Base-by-base conservation (phyloP, 805 yeast species). In the Wickerhamiella hasegawae region DNA sequence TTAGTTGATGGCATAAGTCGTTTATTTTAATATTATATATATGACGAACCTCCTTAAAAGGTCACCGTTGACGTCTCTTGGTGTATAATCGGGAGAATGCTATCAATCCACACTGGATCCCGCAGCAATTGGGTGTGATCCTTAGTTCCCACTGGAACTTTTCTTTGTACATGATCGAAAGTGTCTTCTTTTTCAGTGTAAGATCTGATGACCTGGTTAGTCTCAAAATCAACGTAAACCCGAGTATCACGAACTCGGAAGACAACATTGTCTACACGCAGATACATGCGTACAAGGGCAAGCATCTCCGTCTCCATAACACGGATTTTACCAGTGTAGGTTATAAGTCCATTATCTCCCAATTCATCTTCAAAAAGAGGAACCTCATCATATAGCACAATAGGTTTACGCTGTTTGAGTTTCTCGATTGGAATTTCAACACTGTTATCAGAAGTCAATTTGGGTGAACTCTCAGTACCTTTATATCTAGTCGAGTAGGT, bases 301-400 rank as follows among this genome's bases (percentile, higher is more conserved):
- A 90, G 58, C 44, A 90, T 52, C 40, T 94, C 70, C 34, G 75
- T 69, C 5, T 74, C 74, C 96, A 90, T 90, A 3, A 84, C 95
- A 42, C 99, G 61, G 16, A 90, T 69, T 54, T 85, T 85, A 24
- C 76, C 73, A 35, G 73, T 72, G 36, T 81, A 58, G 36, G 81
- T 68, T 0, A 92, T 71, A 14, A 83, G 78, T 5, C 99, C 99
- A 54, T 87, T 90, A 54, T 90, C 99, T 3, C 94, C 97, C 37
- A 90, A 62, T 53, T 90, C 99, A 51, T 90, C 99, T 52, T 90
- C 99, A 52, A 71, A 90, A 22, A 90, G 60, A 5, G 81, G 71
- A 62, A 83, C 71, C 47, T 87, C 96, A 51, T 84, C 96, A 51
- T 72, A 90, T 54, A 81, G 84, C 36, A 83, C 51, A 30, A 90